Conservation (phyloP, 306 rosid species). For the Cyclanthera cordifolia region DNA sequence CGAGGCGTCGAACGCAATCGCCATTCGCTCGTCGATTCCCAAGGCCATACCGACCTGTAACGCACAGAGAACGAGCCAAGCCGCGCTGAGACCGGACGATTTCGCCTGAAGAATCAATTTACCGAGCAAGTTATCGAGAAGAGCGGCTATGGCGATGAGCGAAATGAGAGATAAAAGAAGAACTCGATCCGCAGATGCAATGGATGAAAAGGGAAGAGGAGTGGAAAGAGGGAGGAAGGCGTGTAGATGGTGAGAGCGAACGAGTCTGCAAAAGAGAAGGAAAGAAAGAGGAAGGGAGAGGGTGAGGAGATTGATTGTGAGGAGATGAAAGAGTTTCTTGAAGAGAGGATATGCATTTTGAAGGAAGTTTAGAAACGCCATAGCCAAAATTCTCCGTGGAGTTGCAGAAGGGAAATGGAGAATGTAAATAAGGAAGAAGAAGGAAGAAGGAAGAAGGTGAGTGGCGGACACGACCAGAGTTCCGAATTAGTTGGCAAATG, state of each 20-base stretch:
- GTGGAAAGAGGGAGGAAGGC: background rate
- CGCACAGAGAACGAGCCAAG: slow-evolving; percentile 55
- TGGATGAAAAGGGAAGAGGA: slow-evolving; percentile 8
- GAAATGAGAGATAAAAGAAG: slow-evolving; percentile 40
- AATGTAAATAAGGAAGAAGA: slow-evolving; percentile 20
- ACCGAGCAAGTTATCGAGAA: slow-evolving; percentile 34
- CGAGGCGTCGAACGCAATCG: slow-evolving; percentile 19
- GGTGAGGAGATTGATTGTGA: slow-evolving; percentile 47
- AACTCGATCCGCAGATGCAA: slow-evolving; percentile 25
- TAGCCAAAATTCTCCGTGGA: background rate
- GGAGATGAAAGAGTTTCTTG: slow-evolving; percentile 36
- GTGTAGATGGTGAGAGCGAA: slow-evolving; percentile 23
- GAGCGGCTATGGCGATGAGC: slow-evolving; percentile 26
- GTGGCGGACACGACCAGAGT: slow-evolving; percentile 52
- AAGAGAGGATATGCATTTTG: slow-evolving; percentile 22
- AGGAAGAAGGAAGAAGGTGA: slow-evolving; percentile 17
- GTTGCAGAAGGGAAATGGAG: background rate
- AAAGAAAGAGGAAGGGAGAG: slow-evolving; percentile 68
- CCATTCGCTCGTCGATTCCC: slow-evolving; percentile 44
- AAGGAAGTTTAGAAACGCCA: slow-evolving; percentile 14
- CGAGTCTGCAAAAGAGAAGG: slow-evolving; percentile 54
- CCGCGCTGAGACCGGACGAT: slow-evolving; percentile 19
- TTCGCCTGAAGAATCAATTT: slow-evolving; percentile 20
- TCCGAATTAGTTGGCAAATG: slow-evolving; percentile 22
- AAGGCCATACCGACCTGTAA: slow-evolving; percentile 59